Evolutionary conservation across 371 early-diverging fungal genomes (phyloP).

Genomic region (Sporodiniella umbellata): DNA sequence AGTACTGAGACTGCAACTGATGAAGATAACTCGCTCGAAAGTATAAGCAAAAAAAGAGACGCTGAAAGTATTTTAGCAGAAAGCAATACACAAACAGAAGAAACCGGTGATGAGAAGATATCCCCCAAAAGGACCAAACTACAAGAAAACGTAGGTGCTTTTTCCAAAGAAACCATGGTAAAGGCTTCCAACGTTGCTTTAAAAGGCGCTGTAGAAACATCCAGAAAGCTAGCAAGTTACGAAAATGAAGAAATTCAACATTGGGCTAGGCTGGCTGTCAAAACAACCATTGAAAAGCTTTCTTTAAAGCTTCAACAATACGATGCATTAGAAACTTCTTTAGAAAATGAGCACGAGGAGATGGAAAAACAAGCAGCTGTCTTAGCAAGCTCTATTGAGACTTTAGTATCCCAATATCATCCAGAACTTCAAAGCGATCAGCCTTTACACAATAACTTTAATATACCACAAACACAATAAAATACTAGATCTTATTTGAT

Average conservation of each 20-base stretch:
- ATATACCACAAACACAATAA: not conserved
- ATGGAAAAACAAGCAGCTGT: conserved; percentile 72
- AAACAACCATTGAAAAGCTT: conserved; percentile 81
- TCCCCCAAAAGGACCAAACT: too few species aligned
- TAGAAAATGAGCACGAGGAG: conserved; percentile 82
- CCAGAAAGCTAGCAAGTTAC: conserved; percentile 60
- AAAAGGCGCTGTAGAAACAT: conserved; percentile 60
- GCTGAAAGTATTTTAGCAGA: too few species aligned
- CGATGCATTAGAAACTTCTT: conserved; percentile 80
- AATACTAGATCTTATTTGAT: too few species aligned
- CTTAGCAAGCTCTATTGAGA: conserved; percentile 33
- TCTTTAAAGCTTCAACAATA: conserved; percentile 88
- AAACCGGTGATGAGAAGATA: too few species aligned
- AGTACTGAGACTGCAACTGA: too few species aligned
- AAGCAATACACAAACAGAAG: too few species aligned
- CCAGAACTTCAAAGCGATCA: not conserved
- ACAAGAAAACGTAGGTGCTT: conserved; percentile 3
- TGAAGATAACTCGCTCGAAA: too few species aligned
- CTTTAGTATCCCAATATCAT: conserved; percentile 7
- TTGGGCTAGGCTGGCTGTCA: conserved; percentile 75
- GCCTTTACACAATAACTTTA: not conserved
- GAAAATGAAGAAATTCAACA: conserved; percentile 83
- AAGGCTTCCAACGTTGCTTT: conserved; percentile 55
- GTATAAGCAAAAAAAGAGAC: too few species aligned
- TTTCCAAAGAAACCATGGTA: conserved; percentile 39